phyloP scores from a whole-genome alignment of 2,329 filamentous ascomycete genomes.

The Penicillium sp. region DNA sequence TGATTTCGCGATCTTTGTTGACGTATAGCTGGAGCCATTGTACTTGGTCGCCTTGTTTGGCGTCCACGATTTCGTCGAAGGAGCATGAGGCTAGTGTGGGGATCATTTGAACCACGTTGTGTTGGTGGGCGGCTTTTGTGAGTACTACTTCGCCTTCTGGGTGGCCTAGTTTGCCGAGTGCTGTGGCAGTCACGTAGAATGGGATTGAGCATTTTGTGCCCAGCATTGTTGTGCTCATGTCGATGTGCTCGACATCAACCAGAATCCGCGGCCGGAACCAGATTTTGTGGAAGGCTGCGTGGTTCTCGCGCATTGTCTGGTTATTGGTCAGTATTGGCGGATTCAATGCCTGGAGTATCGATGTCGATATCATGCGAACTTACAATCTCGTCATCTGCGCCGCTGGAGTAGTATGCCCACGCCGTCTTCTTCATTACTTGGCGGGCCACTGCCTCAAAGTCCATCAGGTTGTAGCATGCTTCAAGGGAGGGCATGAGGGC shows the following conservation, averaged over 20 bases:
- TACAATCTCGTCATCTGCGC: conserved; percentile 84
- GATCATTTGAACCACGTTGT: conserved; percentile 97
- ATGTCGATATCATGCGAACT: not conserved
- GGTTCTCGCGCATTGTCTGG: conserved; percentile 91
- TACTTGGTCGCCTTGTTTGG: conserved; percentile 71
- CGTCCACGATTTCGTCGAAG: conserved; percentile 95
- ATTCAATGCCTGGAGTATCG: conserved; percentile 3
- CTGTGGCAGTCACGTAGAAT: conserved; percentile 95
- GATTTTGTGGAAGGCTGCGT: conserved; percentile 92
- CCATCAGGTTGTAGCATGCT: conserved; percentile 89
- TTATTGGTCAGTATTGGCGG: not conserved
- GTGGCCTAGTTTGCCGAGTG: conserved; percentile 90
- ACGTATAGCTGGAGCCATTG: conserved; percentile 98
- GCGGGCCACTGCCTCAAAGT: conserved; percentile 92
- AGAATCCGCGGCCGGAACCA: conserved; percentile 92
- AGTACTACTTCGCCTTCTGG: conserved; percentile 91
- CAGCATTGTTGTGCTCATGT: conserved; percentile 90
- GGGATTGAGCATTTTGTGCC: conserved; percentile 79
- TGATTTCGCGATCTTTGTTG: conserved; percentile 92
- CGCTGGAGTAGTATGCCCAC: conserved; percentile 97
- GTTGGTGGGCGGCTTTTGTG: conserved; percentile 76
- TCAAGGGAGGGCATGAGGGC: conserved; percentile 73
- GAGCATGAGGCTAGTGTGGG: conserved; percentile 94
- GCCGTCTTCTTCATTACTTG: conserved; percentile 92
- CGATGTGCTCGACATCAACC: conserved; percentile 82